These are phyloP conservation scores for Candida xiaguanensis DNA, from an alignment of 805 yeast species.

Conservation along the genomic window DNA sequence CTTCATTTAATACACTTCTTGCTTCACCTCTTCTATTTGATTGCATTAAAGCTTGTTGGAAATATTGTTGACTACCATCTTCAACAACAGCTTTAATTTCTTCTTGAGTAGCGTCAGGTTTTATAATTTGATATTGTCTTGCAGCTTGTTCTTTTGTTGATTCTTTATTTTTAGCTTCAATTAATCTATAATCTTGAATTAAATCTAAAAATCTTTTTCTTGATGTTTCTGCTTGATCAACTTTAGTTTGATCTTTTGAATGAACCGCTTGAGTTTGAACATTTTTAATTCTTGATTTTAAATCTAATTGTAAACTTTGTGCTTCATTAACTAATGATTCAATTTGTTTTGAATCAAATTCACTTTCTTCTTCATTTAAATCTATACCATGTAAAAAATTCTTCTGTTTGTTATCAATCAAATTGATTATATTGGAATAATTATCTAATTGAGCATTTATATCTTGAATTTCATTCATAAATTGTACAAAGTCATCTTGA, in stretches of 20 bases:
- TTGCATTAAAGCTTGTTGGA: slow-evolving; percentile 86
- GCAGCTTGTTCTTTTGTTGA: slow-evolving; percentile 84
- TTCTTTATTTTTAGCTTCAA: slow-evolving; percentile 83
- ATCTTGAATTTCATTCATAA: slow-evolving; percentile 44
- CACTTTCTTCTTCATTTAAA: slow-evolving; percentile 40
- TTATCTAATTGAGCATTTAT: slow-evolving; percentile 40
- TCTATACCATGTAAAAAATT: slow-evolving; percentile 40
- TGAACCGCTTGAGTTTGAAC: slow-evolving; percentile 67
- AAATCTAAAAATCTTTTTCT: slow-evolving; percentile 80
- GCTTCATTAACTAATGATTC: slow-evolving; percentile 78
- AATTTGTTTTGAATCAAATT: slow-evolving; percentile 66
- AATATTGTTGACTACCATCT: slow-evolving; percentile 84
- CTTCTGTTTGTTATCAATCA: slow-evolving; percentile 39
- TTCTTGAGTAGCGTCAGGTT: slow-evolving; percentile 77
- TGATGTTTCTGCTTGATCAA: slow-evolving; percentile 85
- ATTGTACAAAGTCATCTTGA: slow-evolving; percentile 41
- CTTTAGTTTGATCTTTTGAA: slow-evolving; percentile 65
- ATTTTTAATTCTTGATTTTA: slow-evolving; percentile 72
- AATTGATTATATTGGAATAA: slow-evolving; percentile 34
- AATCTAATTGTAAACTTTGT: slow-evolving; percentile 66
- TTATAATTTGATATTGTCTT: slow-evolving; percentile 87
- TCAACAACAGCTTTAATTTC: slow-evolving; percentile 85
- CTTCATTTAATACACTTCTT: slow-evolving; percentile 90
- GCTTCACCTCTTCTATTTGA: slow-evolving; percentile 93
- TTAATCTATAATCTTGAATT: slow-evolving; percentile 81